Evolutionary conservation across 352 stramenopile species (phyloP).

Genomic region (Globisporangium uncinulatum): DNA sequence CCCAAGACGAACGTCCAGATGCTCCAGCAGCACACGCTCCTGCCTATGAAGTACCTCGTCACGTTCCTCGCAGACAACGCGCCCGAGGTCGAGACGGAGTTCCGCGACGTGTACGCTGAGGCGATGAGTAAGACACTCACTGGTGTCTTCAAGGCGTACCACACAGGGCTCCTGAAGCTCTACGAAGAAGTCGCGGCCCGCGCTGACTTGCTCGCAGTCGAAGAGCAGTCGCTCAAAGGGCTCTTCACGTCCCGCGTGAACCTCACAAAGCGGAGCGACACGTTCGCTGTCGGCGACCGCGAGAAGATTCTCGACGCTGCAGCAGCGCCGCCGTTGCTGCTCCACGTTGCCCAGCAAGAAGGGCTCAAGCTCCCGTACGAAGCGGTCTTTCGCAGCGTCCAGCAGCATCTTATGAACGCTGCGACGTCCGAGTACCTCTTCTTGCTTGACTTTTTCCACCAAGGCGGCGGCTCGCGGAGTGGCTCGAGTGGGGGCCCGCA

Average conservation of each 20-base stretch:
- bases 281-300: slow-evolving; percentile 90
- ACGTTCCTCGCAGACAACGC: slow-evolving; percentile 93
- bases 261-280: slow-evolving; percentile 94
- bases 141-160: slow-evolving; percentile 96
- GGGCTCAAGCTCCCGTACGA: slow-evolving; percentile 94
- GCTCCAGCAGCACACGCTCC: slow-evolving; percentile 95
- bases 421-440: slow-evolving; percentile 98
- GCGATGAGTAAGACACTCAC: slow-evolving; percentile 96
- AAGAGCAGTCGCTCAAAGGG: slow-evolving; percentile 91
- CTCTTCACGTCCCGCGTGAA: slow-evolving; percentile 88
- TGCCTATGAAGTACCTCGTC: slow-evolving; percentile 95
- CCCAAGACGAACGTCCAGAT: slow-evolving; percentile 98
- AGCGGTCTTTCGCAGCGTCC: slow-evolving; percentile 93
- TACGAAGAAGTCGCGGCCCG: slow-evolving; percentile 91
- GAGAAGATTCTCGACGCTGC: slow-evolving; percentile 87
- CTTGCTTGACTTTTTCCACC: slow-evolving; percentile 90
- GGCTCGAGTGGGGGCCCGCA: slow-evolving; percentile 6
- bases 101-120: slow-evolving; percentile 95
- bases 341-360: slow-evolving; percentile 94
- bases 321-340: slow-evolving; percentile 85
- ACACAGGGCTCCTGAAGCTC: slow-evolving; percentile 92
- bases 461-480: no score
- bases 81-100: slow-evolving; percentile 91
- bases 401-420: slow-evolving; percentile 97
- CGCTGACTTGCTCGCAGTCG: slow-evolving; percentile 93